Base-by-base conservation (phyloP, 2,329 filamentous ascomycete genomes). In the Byssothecium circinans region DNA sequence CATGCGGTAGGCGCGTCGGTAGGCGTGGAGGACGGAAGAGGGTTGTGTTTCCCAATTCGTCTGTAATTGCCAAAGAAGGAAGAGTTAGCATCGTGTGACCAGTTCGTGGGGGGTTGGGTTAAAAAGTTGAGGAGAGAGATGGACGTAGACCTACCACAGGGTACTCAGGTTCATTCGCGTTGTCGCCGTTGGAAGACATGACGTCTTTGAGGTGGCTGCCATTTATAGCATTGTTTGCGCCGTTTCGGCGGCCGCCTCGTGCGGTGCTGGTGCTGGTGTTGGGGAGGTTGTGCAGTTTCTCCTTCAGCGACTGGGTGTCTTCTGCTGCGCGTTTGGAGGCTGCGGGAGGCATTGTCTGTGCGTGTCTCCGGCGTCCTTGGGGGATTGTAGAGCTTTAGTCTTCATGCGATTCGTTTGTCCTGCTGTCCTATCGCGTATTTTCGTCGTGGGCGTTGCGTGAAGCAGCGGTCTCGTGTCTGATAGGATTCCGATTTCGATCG, bases 1-100 rank as follows among this genome's bases (percentile, higher is more conserved):
- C 62, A 94, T 79, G 49, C 81, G 81, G 75, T 91, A 85, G 56
- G 87, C 81, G 65, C 87, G 82, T 54, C 88, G 83, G 76, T 94
- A 94, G 56, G 81, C 78, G 65, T 91, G 86, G 41, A 94, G 82
- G 39, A 87, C 75, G 40, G 82, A 74, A 50, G 83, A 76, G 23
- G 88, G 83, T 61, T 89, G 86, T 2, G 81, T 80, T 15, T 80
- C 74, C 88, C 88, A 91, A 65, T 85, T 70, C 52, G 81, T 78
- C 79, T 81, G 41, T 30, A 35, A 20, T 29, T 8, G 10, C 6
- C 12, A 8, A 14, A n/a, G 29, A 5, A n/a, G n/a, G n/a, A n/a
- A n/a, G n/a, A n/a, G n/a, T n/a, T n/a, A n/a, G n/a, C n/a, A n/a
- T n/a, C n/a, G n/a, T n/a, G n/a, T n/a, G n/a, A n/a, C n/a, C n/a